Conservation (phyloP, 805 yeast species). For the Sugiyamaella chiloensis region DNA sequence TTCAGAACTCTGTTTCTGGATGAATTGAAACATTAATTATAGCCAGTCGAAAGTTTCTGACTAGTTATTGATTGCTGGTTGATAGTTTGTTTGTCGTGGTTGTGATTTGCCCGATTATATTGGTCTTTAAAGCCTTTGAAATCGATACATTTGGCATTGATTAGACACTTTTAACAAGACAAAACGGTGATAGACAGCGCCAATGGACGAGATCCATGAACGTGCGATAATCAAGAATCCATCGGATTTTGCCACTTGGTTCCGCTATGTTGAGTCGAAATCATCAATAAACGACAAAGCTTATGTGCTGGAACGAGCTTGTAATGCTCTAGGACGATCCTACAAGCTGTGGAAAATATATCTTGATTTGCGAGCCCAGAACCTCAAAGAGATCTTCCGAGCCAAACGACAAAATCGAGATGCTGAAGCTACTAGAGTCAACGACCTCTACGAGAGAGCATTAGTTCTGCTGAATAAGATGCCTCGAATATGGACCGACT, state of each 20-base stretch:
- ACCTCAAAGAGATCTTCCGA: conserved; percentile 19
- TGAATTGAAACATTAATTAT: no score
- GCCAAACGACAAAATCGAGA: neutral
- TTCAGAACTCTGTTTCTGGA: no score
- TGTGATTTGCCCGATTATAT: no score
- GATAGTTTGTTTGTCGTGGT: no score
- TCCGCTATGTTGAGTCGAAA: conserved; percentile 38
- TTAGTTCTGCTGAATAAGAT: conserved; percentile 42
- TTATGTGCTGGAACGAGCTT: conserved; percentile 54
- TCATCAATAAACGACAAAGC: conserved; percentile 27
- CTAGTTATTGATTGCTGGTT: no score
- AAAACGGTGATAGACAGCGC: no score
- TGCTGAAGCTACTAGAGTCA: conserved; percentile 28
- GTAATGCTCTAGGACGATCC: conserved; percentile 41
- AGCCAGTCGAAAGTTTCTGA: no score
- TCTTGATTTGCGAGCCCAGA: conserved; percentile 40
- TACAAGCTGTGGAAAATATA: conserved; percentile 55
- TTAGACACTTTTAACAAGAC: no score
- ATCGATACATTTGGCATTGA: no score
- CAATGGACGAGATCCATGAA: conserved; percentile 43
- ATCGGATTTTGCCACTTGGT: conserved; percentile 37
- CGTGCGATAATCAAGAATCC: conserved; percentile 42
- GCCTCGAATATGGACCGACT: conserved; percentile 53
- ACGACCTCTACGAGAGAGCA: conserved; percentile 47
- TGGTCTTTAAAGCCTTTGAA: no score